Evolutionary conservation across 2,329 filamentous ascomycete genomes (phyloP).

Genomic region (Curvularia verruculosa): DNA sequence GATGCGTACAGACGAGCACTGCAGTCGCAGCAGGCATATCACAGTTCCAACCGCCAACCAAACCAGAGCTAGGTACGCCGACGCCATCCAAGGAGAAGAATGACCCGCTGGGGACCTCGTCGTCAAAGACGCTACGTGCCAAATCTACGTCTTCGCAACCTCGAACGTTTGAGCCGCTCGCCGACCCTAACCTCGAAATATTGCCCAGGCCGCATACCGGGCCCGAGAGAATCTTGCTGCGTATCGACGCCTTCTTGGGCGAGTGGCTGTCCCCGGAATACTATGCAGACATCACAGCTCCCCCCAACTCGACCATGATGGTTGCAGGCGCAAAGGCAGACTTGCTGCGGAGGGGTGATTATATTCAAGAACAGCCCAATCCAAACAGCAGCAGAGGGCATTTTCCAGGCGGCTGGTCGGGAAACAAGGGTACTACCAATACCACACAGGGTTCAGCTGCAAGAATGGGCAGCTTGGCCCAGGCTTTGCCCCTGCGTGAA

Average conservation of each 20-base stretch:
- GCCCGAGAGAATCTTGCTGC: conserved; percentile 57
- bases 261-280: conserved; percentile 96
- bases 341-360: conserved; percentile 76
- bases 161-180: conserved; percentile 39
- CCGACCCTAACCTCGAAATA: conserved; percentile 47
- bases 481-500: conserved; percentile 50
- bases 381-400: conserved; percentile 52
- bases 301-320: conserved; percentile 86
- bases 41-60: conserved; percentile 59
- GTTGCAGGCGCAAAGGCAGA: conserved; percentile 87
- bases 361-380: conserved; percentile 54
- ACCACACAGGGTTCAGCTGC: conserved; percentile 30
- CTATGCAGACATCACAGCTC: conserved; percentile 88
- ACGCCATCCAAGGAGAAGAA: conserved; percentile 26
- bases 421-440: conserved; percentile 39
- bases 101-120: conserved; percentile 17
- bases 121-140: conserved; percentile 23
- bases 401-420: conserved; percentile 63
- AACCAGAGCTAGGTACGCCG: conserved; percentile 30
- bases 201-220: conserved; percentile 42
- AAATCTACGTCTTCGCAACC: conserved; percentile 31
- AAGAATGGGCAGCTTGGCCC: conserved; percentile 46
- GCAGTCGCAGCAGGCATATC: conserved; percentile 86
- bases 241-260: conserved; percentile 89
- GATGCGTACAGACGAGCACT: conserved; percentile 91